Evolutionary conservation across 192 early-diverging fungal genomes (phyloP).

Genomic region (Allomyces arbusculus): DNA sequence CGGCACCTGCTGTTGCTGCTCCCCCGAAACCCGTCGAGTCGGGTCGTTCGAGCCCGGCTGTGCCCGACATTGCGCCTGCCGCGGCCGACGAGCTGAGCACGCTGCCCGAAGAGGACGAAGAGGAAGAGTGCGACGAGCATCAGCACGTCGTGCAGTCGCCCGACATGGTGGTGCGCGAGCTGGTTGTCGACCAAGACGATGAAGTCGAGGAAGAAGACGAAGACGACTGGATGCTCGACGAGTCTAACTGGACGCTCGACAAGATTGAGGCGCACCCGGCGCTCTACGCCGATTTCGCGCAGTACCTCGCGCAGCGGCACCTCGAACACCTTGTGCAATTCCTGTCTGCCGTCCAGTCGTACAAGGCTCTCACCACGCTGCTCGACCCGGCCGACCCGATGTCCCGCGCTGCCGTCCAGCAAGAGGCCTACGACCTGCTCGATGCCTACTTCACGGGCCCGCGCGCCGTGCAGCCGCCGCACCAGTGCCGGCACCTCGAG

Average conservation of each 20-base stretch:
- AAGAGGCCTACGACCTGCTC: background rate
- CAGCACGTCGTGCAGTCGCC: background rate
- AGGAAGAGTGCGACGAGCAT: background rate
- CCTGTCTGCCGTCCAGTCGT: background rate
- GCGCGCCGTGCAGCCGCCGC: too few species aligned
- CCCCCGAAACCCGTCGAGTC: background rate
- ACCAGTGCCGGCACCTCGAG: background rate
- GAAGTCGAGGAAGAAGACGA: background rate
- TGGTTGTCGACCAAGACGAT: too few species aligned
- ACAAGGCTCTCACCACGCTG: background rate
- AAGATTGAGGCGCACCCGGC: background rate
- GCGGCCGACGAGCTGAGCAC: background rate
- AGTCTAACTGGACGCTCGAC: background rate
- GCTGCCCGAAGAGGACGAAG: background rate
- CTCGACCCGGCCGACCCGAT: background rate
- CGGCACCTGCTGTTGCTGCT: background rate
- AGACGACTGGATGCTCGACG: background rate
- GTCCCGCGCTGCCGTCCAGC: background rate
- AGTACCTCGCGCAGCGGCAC: background rate
- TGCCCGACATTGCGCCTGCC: background rate
- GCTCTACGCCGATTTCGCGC: background rate
- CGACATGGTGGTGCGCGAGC: background rate
- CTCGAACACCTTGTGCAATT: background rate
- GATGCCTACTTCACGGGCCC: background rate
- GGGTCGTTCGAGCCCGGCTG: background rate